These are phyloP conservation scores for Solanum hybrid DNA, from an alignment of 305 asterid genomes.

Conservation along the genomic window DNA sequence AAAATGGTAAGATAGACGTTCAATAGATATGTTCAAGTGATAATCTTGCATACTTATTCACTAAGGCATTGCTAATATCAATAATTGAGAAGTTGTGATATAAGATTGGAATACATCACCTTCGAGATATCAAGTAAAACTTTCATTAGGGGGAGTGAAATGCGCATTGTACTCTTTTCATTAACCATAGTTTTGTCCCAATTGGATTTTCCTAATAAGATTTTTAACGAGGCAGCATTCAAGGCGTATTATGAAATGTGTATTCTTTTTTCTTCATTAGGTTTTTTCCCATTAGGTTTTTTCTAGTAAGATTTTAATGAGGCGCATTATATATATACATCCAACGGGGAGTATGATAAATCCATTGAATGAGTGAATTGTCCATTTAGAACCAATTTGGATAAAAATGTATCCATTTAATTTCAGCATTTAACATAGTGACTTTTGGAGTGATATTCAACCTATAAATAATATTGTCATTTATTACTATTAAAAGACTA, in stretches of 20 bases:
- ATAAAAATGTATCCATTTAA: neutral
- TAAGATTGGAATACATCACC: neutral
- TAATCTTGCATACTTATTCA: neutral
- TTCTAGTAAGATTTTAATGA: neutral
- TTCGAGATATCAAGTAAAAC: neutral
- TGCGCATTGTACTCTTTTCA: neutral
- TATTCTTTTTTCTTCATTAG: neutral
- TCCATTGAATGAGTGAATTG: neutral
- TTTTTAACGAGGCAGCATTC: neutral
- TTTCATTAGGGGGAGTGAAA: neutral
- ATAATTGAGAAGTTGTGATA: neutral
- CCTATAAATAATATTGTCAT: neutral
- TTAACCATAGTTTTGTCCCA: neutral
- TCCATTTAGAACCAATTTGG: neutral
- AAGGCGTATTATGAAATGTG: neutral
- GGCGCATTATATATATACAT: neutral
- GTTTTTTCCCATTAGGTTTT: neutral
- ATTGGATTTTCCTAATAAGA: neutral
- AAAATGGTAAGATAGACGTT: neutral
- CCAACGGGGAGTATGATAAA: neutral
- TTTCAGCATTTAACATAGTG: neutral
- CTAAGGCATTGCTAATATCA: neutral
- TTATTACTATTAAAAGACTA: neutral
- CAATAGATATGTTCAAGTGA: neutral
- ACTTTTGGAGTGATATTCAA: neutral